Conservation (phyloP, 2,329 filamentous ascomycete genomes). For the Laburnicola sp. region DNA sequence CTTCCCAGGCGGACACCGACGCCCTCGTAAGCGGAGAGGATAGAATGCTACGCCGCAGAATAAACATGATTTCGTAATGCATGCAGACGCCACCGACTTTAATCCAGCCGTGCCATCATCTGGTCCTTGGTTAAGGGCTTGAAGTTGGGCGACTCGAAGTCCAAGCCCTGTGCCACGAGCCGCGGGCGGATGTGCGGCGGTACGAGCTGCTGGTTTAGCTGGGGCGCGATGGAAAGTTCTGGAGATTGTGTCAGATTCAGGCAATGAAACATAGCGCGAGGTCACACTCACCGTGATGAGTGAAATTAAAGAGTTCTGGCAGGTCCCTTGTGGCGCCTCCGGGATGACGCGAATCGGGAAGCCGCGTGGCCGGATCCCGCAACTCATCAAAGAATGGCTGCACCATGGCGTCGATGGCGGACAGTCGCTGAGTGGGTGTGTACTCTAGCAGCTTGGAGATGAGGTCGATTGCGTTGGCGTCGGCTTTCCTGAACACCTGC, state of each 20-base stretch:
- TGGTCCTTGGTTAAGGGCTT: conserved; percentile 88
- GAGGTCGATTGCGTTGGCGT: conserved; percentile 87
- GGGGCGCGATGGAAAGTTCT: conserved; percentile 96
- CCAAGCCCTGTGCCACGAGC: conserved; percentile 76
- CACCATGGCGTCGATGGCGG: conserved; percentile 93
- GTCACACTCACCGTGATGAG: conserved; percentile 75
- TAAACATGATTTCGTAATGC: conserved; percentile 48
- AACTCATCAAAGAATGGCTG: conserved; percentile 99
- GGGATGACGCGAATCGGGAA: conserved; percentile 92
- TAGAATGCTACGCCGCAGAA: conserved; percentile 41
- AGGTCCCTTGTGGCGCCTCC: conserved; percentile 79
- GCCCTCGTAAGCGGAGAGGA: conserved; percentile 38
- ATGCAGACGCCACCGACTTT: conserved; percentile 37
- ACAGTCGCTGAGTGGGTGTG: conserved; percentile 91
- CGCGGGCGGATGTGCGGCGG: conserved; percentile 77
- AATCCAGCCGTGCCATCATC: conserved; percentile 98
- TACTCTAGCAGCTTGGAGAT: conserved; percentile 95
- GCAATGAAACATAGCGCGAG: background rate
- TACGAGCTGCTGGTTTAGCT: conserved; percentile 85
- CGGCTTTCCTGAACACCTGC: conserved; percentile 93
- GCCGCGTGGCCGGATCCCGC: conserved; percentile 82
- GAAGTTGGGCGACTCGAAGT: conserved; percentile 80
- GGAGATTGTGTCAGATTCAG: conserved; percentile 18
- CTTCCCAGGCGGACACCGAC: conserved; percentile 35
- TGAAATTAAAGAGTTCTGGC: conserved; percentile 89